These are phyloP conservation scores for Isoetes taiwanensis DNA, from an alignment of 75 land plant species.

Conservation along the genomic window DNA sequence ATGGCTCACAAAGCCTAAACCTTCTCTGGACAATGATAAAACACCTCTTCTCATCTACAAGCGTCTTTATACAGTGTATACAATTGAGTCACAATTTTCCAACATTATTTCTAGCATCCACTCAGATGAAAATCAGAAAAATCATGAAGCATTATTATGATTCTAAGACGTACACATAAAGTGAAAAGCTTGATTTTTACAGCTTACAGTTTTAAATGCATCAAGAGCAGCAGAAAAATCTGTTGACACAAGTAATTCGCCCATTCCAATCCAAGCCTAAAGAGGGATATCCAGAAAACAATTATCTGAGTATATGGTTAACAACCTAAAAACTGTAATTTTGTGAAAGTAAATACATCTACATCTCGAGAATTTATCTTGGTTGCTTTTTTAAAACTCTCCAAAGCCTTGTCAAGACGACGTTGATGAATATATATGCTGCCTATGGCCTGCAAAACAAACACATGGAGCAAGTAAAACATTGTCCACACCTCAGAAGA, in stretches of 20 bases:
- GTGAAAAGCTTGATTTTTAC: too few relatives aligned
- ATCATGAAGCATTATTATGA: too few relatives aligned
- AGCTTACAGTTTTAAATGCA: constrained; percentile 67
- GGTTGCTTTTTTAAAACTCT: constrained; percentile 58
- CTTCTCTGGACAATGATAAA: too few relatives aligned
- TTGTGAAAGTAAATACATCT: constrained; percentile 32
- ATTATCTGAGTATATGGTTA: background rate
- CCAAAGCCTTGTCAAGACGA: constrained; percentile 75
- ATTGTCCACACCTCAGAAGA: too few relatives aligned
- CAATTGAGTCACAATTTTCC: too few relatives aligned
- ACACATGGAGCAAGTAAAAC: too few relatives aligned
- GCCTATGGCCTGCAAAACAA: constrained; percentile 45
- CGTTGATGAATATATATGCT: constrained; percentile 72
- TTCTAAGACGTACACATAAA: too few relatives aligned
- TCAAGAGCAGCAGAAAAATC: constrained; percentile 69
- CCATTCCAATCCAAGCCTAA: constrained; percentile 86
- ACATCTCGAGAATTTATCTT: constrained; percentile 75
- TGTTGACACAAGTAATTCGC: constrained; percentile 61
- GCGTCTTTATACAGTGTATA: too few relatives aligned
- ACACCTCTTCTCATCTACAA: too few relatives aligned
- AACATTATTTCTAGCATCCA: too few relatives aligned
- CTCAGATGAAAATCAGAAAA: too few relatives aligned
- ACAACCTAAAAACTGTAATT: background rate
- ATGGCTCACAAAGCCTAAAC: too few relatives aligned
- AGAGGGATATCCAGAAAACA: background rate